These are phyloP conservation scores for Ustilago trichophora DNA, from an alignment of 1,284 basidiomycete genomes.

Conservation along the genomic window DNA sequence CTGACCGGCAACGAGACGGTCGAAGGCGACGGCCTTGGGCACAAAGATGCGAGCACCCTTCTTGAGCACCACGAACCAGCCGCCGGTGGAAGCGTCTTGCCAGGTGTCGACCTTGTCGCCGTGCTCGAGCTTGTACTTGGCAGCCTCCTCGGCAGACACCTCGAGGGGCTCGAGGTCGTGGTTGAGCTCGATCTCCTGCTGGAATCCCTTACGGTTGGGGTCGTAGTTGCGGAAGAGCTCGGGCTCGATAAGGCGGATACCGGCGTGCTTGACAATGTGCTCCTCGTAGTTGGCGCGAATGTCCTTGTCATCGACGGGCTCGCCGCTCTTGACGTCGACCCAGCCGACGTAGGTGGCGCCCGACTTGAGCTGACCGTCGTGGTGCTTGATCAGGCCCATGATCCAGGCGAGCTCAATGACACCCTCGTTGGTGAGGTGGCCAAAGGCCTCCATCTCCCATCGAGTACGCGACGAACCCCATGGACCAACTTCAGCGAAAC, in stretches of 20 bases:
- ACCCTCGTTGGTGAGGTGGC: slow-evolving; percentile 77
- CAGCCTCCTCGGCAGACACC: slow-evolving; percentile 86
- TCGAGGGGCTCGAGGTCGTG: slow-evolving; percentile 97
- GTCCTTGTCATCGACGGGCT: slow-evolving; percentile 99
- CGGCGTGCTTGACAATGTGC: slow-evolving; percentile 89
- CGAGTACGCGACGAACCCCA: slow-evolving; percentile 98
- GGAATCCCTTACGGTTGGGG: slow-evolving; percentile 94
- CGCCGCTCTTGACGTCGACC: slow-evolving; percentile 92
- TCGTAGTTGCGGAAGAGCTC: slow-evolving; percentile 97
- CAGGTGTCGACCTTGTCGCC: slow-evolving; percentile 95
- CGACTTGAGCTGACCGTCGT: slow-evolving; percentile 88
- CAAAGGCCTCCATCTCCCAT: slow-evolving; percentile 76
- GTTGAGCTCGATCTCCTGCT: slow-evolving; percentile 94
- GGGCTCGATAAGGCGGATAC: slow-evolving; percentile 94
- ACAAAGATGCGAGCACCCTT: slow-evolving; percentile 93
- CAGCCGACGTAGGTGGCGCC: slow-evolving; percentile 90
- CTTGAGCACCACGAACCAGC: slow-evolving; percentile 97
- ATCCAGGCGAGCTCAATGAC: slow-evolving; percentile 99
- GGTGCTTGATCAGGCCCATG: slow-evolving; percentile 98
- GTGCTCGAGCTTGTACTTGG: slow-evolving; percentile 95
- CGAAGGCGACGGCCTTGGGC: slow-evolving; percentile 95
- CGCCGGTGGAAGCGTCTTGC: slow-evolving; percentile 80
- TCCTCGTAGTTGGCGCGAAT: slow-evolving; percentile 92
- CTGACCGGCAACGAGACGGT: slow-evolving; percentile 92
- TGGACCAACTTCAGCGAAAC: slow-evolving; percentile 95